phyloP scores from a whole-genome alignment of 768 basidiomycete genomes.

The Boletus rubropictus region DNA sequence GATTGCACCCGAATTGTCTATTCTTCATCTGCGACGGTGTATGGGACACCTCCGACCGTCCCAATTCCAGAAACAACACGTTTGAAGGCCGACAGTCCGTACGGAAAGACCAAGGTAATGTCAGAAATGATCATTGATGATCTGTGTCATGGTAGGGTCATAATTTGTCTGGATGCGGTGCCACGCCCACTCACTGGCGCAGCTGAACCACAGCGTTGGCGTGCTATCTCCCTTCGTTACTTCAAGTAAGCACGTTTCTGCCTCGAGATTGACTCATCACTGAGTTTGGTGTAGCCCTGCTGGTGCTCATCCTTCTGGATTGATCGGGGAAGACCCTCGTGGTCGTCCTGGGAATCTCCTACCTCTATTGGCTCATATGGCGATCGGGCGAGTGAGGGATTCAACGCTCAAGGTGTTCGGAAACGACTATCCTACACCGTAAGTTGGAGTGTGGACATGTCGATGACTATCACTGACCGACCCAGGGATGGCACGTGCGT shows the following conservation, averaged over 20 bases:
- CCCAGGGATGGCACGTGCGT: slow-evolving; percentile 92
- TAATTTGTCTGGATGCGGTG: background rate
- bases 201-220: slow-evolving; percentile 72
- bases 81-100: slow-evolving; percentile 83
- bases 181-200: slow-evolving; percentile 11
- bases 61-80: slow-evolving; percentile 93
- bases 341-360: slow-evolving; percentile 94
- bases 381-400: slow-evolving; percentile 78
- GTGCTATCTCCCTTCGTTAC: slow-evolving; percentile 84
- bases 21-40: slow-evolving; percentile 97
- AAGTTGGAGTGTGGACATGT: slow-evolving; percentile 21
- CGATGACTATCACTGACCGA: background rate
- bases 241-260: slow-evolving; percentile 73
- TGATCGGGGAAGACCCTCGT: slow-evolving; percentile 93
- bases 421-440: slow-evolving; percentile 95
- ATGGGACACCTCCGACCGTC: slow-evolving; percentile 86
- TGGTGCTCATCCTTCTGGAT: slow-evolving; percentile 94
- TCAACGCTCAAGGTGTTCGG: slow-evolving; percentile 80
- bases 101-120: slow-evolving; percentile 97
- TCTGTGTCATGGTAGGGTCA: slow-evolving; percentile 64
- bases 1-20: slow-evolving; percentile 87
- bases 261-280: background rate
- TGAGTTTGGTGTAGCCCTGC: slow-evolving; percentile 60
- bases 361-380: slow-evolving; percentile 92
- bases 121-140: slow-evolving; percentile 86